Evolutionary conservation across 2,329 filamentous ascomycete genomes (phyloP).

Genomic region (Aspergillus bombycis): DNA sequence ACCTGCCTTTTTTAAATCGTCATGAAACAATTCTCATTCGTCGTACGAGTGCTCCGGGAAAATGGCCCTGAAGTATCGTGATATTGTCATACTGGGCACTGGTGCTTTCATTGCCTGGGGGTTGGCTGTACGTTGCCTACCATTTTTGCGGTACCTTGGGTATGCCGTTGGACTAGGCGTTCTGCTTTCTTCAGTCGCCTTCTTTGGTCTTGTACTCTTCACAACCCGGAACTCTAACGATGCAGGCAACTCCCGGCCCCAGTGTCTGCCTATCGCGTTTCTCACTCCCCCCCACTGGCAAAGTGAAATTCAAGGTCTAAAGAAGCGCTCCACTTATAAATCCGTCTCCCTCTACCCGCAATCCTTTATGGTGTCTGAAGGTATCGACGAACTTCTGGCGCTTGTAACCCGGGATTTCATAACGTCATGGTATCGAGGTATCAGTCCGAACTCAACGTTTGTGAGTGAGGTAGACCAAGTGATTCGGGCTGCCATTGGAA

Average conservation of each 20-base stretch:
- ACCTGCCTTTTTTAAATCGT: slow-evolving; percentile 24
- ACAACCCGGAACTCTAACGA: slow-evolving; percentile 50
- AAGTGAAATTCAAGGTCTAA: slow-evolving; percentile 69
- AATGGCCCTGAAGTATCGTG: slow-evolving; percentile 51
- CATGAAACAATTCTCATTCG: slow-evolving; percentile 48
- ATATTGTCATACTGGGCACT: slow-evolving; percentile 46
- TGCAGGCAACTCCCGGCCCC: slow-evolving; percentile 47
- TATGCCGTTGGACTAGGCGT: slow-evolving; percentile 79
- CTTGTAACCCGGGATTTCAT: slow-evolving; percentile 83
- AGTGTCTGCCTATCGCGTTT: slow-evolving; percentile 58
- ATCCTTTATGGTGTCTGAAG: slow-evolving; percentile 76
- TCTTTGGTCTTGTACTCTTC: slow-evolving; percentile 63
- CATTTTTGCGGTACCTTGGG: slow-evolving; percentile 78
- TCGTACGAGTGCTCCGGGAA: slow-evolving; percentile 32
- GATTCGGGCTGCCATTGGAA: slow-evolving; percentile 72
- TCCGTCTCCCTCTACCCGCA: slow-evolving; percentile 72
- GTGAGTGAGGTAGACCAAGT: slow-evolving; percentile 82
- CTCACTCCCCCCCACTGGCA: slow-evolving; percentile 67
- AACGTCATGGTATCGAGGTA: slow-evolving; percentile 82
- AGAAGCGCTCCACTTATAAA: slow-evolving; percentile 67
- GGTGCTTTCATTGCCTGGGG: slow-evolving; percentile 78
- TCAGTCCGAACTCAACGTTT: slow-evolving; percentile 80
- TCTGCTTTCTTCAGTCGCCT: slow-evolving; percentile 55
- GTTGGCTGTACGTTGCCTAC: slow-evolving; percentile 79
- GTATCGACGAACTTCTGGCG: slow-evolving; percentile 76